Evolutionary conservation across 2,329 filamentous ascomycete species (phyloP).

Genomic region (Neofusicoccum cordaticola): DNA sequence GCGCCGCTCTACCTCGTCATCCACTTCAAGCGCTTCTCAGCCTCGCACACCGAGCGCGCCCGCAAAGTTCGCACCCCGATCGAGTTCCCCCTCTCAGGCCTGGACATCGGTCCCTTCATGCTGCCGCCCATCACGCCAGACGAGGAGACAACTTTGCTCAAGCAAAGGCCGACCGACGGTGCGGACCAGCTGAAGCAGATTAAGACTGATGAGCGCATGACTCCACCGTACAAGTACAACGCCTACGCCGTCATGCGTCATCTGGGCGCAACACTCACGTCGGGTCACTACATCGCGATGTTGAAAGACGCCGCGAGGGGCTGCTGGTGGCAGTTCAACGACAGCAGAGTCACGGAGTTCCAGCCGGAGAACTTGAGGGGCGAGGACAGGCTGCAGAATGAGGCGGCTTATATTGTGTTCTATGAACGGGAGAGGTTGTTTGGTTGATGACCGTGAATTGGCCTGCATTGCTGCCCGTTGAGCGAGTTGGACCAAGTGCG

Average conservation of each 20-base stretch:
- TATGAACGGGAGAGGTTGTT: conserved; percentile 45
- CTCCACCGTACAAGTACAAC: conserved; percentile 70
- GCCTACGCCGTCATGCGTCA: conserved; percentile 84
- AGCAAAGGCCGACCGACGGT: conserved; percentile 24
- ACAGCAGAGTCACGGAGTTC: conserved; percentile 53
- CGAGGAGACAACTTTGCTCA: conserved; percentile 36
- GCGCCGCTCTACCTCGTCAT: conserved; percentile 77
- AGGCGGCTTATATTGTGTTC: conserved; percentile 65
- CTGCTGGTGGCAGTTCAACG: conserved; percentile 62
- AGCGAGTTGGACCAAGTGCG: too few relatives aligned
- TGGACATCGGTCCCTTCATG: conserved; percentile 62
- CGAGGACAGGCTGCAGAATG: conserved; percentile 57
- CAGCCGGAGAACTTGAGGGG: conserved; percentile 51
- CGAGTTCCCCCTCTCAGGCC: conserved; percentile 70
- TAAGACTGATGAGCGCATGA: conserved; percentile 43
- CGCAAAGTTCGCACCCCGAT: conserved; percentile 70
- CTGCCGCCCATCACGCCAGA: conserved; percentile 46
- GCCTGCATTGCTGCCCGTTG: not conserved
- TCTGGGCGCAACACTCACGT: conserved; percentile 62
- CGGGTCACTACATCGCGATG: conserved; percentile 78
- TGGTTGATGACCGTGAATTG: not conserved
- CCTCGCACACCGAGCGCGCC: conserved; percentile 54
- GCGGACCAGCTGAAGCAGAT: conserved; percentile 28
- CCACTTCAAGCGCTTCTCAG: conserved; percentile 69
- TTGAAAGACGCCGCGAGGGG: conserved; percentile 49